Evolutionary conservation across 73 alveolate genomes (phyloP), one percentile per base, ranked within the genome.

Genomic region (Paramecium primaurelia): DNA sequence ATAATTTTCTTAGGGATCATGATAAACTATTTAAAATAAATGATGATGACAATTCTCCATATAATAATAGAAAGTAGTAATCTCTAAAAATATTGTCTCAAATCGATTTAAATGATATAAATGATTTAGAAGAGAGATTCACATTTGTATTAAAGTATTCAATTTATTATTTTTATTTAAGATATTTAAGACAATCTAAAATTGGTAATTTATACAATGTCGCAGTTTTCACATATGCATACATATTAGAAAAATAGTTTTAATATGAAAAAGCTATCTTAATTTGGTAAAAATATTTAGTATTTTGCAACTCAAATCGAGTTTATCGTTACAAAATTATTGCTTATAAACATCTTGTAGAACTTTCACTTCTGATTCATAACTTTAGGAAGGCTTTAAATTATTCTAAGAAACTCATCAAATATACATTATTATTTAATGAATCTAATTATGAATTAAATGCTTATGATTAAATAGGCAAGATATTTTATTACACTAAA

Each of bases 1-100:
- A 45, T 80, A 37, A 44, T 40, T 80, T 80, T 49, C 45, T 80
- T 4, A 80, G 58, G 32, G 91, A 80, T 44, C 45, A 8, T 1
- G 34, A 22, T 18, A 40, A 80, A 25, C 30, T 45, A 14, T 80
- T 80, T 49, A 80, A 47, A 25, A 22, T 80, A 3, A 18, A 34
- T 10, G 91, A 80, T 25, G 91, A 80, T 80, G 73, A 80, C 30
- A 75, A 36, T 22, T 80, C 91, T 32, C 91, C 91, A 18, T 80
- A 80, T 47, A 44, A 16, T 2, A 80, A 80, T 80, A 44, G 91
- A 45, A 80, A 80, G 16, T 20, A 47, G 20, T 14, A 45, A 22
- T 59, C 91, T 3, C 14, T 44, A 22, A 80, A 80, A 49, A 40
- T 45, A 9, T 44, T 80, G 26, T 25, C 49, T 9, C 26, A 80